Conservation (phyloP, 2,329 filamentous ascomycete genomes). For the Aspergillus uvarum region DNA sequence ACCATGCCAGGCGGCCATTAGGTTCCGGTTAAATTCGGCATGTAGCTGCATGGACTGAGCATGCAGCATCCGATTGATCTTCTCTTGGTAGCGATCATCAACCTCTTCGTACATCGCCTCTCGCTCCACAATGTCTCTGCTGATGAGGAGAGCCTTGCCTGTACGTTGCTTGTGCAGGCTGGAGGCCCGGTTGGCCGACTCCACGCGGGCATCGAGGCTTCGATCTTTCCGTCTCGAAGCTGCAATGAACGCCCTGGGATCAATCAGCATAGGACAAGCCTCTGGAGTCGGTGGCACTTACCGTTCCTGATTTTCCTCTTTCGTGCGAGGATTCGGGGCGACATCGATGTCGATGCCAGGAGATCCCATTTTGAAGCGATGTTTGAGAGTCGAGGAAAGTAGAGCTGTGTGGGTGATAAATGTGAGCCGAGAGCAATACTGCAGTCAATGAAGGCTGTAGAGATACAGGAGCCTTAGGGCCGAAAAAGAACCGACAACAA, state of each 20-base stretch:
- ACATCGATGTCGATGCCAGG: conserved; percentile 34
- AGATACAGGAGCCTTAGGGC: background rate
- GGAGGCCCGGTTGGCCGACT: conserved; percentile 85
- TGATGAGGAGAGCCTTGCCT: conserved; percentile 76
- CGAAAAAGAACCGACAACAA: background rate
- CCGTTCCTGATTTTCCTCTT: conserved; percentile 49
- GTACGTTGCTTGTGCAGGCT: conserved; percentile 86
- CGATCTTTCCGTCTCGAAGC: conserved; percentile 84
- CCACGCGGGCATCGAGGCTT: conserved; percentile 80
- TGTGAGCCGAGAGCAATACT: background rate
- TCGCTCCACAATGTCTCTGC: conserved; percentile 80
- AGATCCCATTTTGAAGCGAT: conserved; percentile 21
- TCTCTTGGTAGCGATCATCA: conserved; percentile 65
- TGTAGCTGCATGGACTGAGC: conserved; percentile 40
- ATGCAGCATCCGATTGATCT: conserved; percentile 40
- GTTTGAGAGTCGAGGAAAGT: background rate
- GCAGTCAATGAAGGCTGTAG: background rate
- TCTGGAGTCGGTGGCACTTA: conserved; percentile 21
- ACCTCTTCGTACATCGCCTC: conserved; percentile 98
- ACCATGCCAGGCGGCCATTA: conserved; percentile 35
- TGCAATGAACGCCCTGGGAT: conserved; percentile 77
- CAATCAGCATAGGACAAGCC: background rate
- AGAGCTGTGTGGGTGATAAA: background rate
- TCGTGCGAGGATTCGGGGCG: conserved; percentile 36
- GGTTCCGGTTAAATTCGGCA: conserved; percentile 37